Evolutionary conservation across 371 early-diverging fungal species (phyloP).

Genomic region (Homolaphlyctis polyrhiza): DNA sequence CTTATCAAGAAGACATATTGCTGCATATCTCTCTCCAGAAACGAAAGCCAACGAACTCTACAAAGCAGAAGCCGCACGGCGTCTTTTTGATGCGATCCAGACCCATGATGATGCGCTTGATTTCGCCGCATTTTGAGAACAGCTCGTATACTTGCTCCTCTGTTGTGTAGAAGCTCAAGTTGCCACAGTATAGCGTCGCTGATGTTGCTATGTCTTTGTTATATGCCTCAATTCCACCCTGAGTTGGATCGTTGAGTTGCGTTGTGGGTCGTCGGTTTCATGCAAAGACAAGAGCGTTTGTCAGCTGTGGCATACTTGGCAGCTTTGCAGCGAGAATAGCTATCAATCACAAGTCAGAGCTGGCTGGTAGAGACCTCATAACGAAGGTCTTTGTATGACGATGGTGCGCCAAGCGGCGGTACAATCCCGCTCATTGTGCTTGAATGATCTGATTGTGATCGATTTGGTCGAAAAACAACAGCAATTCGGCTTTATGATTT

Average conservation of each 20-base stretch:
- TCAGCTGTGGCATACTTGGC: no score
- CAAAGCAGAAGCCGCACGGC: slow-evolving; percentile 99
- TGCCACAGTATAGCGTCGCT: slow-evolving; percentile 94
- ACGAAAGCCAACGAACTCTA: slow-evolving; percentile 93
- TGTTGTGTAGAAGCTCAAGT: slow-evolving; percentile 95
- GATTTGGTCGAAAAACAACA: no score
- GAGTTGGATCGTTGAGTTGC: no score
- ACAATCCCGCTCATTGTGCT: slow-evolving; percentile 56
- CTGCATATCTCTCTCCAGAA: no score
- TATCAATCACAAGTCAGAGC: no score
- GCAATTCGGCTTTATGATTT: no score
- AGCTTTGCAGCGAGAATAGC: no score
- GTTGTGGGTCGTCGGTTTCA: no score
- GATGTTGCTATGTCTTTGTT: slow-evolving; percentile 57
- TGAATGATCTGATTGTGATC: no score
- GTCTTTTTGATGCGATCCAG: slow-evolving; percentile 89
- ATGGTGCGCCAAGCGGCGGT: slow-evolving; percentile 76
- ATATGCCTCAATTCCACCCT: slow-evolving; percentile 71
- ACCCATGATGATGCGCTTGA: slow-evolving; percentile 98
- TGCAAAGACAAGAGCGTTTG: no score
- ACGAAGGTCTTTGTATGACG: slow-evolving; percentile 79
- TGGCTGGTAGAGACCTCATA: slow-evolving; percentile 53
- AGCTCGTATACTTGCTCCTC: slow-evolving; percentile 98
- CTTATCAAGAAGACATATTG: no score
- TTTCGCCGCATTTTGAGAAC: slow-evolving; percentile 93